Evolutionary conservation across 164 flowering plant species (phyloP), one percentile per base, ranked within the genome.

Genomic region (Chimonanthus praecox): DNA sequence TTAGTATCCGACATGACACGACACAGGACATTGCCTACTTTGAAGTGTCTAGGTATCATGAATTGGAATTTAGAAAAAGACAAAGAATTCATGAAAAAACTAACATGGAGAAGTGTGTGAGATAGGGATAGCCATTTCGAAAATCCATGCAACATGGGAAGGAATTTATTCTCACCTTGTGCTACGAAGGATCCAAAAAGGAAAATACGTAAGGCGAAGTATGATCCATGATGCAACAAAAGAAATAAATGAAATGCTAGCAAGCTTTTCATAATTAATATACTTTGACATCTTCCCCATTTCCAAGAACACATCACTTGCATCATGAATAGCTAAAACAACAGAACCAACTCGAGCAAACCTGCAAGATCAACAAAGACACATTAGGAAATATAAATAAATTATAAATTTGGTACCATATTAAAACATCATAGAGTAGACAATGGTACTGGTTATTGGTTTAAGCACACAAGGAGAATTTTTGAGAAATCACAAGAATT

Each of bases 281-380:
- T 95, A 95, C 72, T 92, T 93, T 72, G 97, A 89, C 94, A 95
- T 91, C 86, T 95, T 95, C 50, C 94, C 99, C 13, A 92, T 69
- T 83, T 95, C 99, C 79, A 95, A 76, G 79, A 92, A 93, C n/a
- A 93, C 88, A 78, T 95, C 99, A 81, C 91, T 93, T 21, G 90
- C 94, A 86, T 95, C 99, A 83, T 95, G 99, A 82, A 95, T 86
- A 69, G 99, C 99, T 75, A 95, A 83, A 82, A 95, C 89, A 79
- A 95, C 78, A 0, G 99, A 92, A 64, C 99, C 99, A 75, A 83
- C 92, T 65, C 98, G 97, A 67, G 88, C 89, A 83, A 95, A 90
- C 84, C n/a, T 95, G 89, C 76, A 78, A 80, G 67, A 75, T 33
- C 33, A 33, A 33, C 33, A 47, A 16, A 54, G 62, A 21, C 49